These are phyloP conservation scores for Reticulascus tulasneorum DNA, from an alignment of 2,329 filamentous ascomycete genomes.

Conservation along the genomic window DNA sequence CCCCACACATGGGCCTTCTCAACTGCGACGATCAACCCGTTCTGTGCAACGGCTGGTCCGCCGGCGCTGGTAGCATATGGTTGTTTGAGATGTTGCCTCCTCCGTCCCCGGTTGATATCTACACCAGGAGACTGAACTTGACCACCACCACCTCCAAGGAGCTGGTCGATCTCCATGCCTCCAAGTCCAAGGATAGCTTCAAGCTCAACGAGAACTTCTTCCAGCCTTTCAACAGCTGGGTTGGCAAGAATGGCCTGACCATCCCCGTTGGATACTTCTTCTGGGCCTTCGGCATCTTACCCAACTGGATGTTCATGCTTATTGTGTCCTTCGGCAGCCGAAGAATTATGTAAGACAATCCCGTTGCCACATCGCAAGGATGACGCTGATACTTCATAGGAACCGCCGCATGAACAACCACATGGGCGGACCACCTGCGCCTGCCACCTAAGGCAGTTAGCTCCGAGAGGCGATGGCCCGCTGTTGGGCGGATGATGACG, in stretches of 20 bases:
- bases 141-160: conserved; percentile 63
- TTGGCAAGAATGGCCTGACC: conserved; percentile 58
- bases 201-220: conserved; percentile 60
- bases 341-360: conserved; percentile 73
- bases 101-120: conserved; percentile 60
- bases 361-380: no score
- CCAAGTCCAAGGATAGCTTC: conserved; percentile 38
- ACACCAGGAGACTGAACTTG: conserved; percentile 63
- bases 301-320: conserved; percentile 78
- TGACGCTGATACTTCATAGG: no score
- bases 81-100: conserved; percentile 64
- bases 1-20: conserved; percentile 65
- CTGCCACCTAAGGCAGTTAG: no score
- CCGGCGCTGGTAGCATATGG: conserved; percentile 61
- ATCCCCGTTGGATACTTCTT: conserved; percentile 64
- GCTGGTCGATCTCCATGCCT: conserved; percentile 55
- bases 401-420: conserved; percentile 23
- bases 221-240: conserved; percentile 70
- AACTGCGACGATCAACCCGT: conserved; percentile 73
- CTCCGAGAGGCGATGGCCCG: no score
- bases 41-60: conserved; percentile 71
- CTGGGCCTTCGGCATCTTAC: conserved; percentile 62
- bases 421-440: no score
- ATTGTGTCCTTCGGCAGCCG: conserved; percentile 69
- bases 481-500: no score